A percentile compares a stretch with the other conserved stretches of the same genome.
phyloP scores from a whole-genome alignment of 768 basidiomycete species.

The Amanita thiersii region DNA sequence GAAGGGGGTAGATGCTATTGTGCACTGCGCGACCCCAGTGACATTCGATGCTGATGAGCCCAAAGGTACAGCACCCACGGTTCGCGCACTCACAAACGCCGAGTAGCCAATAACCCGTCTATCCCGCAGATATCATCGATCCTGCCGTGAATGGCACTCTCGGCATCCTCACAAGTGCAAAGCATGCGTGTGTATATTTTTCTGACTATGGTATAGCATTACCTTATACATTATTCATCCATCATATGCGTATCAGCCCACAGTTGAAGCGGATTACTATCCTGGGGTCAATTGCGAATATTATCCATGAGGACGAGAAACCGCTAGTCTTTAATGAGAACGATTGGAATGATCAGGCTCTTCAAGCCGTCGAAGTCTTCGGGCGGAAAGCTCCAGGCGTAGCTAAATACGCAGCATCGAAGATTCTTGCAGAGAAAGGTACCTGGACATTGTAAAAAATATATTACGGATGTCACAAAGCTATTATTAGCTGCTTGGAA shows the following conservation, averaged over 20 bases:
- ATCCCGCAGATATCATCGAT: slow-evolving; percentile 58
- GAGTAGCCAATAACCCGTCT: not conserved
- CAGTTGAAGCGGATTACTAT: slow-evolving; percentile 60
- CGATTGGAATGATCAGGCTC: slow-evolving; percentile 54
- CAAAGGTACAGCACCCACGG: slow-evolving; percentile 17
- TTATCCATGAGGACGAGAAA: slow-evolving; percentile 21
- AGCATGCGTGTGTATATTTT: slow-evolving; percentile 32
- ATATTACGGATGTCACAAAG: too few relatives aligned
- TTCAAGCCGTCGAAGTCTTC: slow-evolving; percentile 35
- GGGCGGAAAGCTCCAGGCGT: slow-evolving; percentile 32
- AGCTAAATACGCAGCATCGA: slow-evolving; percentile 53
- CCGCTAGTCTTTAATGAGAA: slow-evolving; percentile 33
- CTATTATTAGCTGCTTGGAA: slow-evolving; percentile 37
- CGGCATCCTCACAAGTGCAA: slow-evolving; percentile 52
- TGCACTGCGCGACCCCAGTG: slow-evolving; percentile 63
- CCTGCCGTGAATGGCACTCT: slow-evolving; percentile 71
- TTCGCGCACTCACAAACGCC: not conserved
- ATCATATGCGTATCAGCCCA: slow-evolving; percentile 12
- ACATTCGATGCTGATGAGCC: slow-evolving; percentile 37
- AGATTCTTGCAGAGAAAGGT: slow-evolving; percentile 60
- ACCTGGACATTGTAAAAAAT: not conserved
- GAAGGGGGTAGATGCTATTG: slow-evolving; percentile 65
- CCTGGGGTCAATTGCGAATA: slow-evolving; percentile 52
- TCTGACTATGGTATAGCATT: not conserved
- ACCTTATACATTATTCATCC: not conserved